Percentiles rank a stretch among this genome's conserved stretches.
Conservation (phyloP, 345 rosid species). For the Gynandropsis gynandra region DNA sequence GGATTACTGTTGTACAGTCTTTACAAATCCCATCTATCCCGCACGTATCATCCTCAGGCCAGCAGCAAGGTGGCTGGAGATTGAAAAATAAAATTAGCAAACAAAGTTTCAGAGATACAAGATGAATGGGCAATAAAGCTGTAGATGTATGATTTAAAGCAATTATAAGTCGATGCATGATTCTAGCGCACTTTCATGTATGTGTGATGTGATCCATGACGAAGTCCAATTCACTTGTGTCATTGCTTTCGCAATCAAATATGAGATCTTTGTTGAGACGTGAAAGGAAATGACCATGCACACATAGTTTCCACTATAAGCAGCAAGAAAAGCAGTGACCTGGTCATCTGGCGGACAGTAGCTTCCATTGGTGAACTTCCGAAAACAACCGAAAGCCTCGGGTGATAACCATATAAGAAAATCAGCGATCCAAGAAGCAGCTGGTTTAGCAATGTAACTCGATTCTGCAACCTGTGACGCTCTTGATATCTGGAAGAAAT, state of each 20-base stretch:
- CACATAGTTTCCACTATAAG: slow-evolving; percentile 12
- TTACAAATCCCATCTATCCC: slow-evolving; percentile 68
- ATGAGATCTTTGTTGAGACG: slow-evolving; percentile 1
- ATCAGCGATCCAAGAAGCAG: slow-evolving; percentile 98
- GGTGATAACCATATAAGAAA: slow-evolving; percentile 92
- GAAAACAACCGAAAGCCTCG: slow-evolving; percentile 91
- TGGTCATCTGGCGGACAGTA: slow-evolving; percentile 98
- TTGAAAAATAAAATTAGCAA: slow-evolving; percentile 17
- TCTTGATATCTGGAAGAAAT: too few species aligned
- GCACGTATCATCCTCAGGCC: slow-evolving; percentile 61
- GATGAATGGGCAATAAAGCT: slow-evolving; percentile 15
- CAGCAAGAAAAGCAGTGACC: slow-evolving; percentile 39
- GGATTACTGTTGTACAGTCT: slow-evolving; percentile 86
- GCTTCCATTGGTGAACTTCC: slow-evolving; percentile 67
- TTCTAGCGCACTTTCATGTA: too few species aligned
- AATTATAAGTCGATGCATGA: slow-evolving; percentile 7
- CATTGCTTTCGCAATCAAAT: slow-evolving; percentile 5
- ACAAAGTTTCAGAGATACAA: too few species aligned
- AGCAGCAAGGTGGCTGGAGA: slow-evolving; percentile 84
- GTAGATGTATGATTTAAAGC: slow-evolving; percentile 19
- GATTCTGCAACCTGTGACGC: too few species aligned
- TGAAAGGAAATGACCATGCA: slow-evolving; percentile 7
- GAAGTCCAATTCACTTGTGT: slow-evolving; percentile 14
- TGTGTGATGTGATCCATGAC: too few species aligned
- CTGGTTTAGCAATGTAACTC: slow-evolving; percentile 94